These are phyloP conservation scores for Groenewaldozyma salmanticensis DNA, from an alignment of 805 yeast species.

Conservation along the genomic window DNA sequence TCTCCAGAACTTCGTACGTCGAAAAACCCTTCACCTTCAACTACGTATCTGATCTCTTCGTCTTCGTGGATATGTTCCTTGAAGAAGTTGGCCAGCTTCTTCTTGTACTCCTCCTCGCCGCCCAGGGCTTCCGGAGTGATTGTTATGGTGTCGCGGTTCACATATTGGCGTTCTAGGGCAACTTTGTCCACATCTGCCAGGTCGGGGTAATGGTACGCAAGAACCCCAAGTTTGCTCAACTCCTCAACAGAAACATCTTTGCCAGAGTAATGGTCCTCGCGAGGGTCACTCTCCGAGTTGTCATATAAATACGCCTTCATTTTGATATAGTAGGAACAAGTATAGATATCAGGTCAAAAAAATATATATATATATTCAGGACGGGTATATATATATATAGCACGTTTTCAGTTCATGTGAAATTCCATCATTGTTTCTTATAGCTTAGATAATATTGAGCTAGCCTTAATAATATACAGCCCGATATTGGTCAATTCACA, in stretches of 20 bases:
- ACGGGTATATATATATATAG: not conserved
- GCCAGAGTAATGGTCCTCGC: slow-evolving; percentile 69
- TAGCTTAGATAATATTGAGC: no score
- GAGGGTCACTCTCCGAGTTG: slow-evolving; percentile 47
- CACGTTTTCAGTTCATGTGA: not conserved
- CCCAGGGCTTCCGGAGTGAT: slow-evolving; percentile 53
- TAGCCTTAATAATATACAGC: no score
- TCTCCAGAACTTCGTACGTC: slow-evolving; percentile 63
- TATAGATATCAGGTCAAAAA: not conserved
- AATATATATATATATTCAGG: not conserved
- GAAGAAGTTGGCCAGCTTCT: slow-evolving; percentile 61
- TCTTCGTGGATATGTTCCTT: slow-evolving; percentile 91
- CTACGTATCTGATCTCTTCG: slow-evolving; percentile 86
- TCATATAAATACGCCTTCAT: slow-evolving; percentile 60
- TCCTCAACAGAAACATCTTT: slow-evolving; percentile 38
- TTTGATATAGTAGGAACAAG: not conserved
- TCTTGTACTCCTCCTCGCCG: slow-evolving; percentile 52
- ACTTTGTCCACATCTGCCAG: slow-evolving; percentile 49
- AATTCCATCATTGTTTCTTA: no score
- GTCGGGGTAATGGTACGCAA: slow-evolving; percentile 44
- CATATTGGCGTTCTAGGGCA: slow-evolving; percentile 64
- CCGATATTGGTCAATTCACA: no score
- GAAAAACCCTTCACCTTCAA: slow-evolving; percentile 87
- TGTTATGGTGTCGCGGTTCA: slow-evolving; percentile 64
- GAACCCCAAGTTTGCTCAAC: slow-evolving; percentile 55